phyloP scores from a whole-genome alignment of 768 basidiomycete genomes.

The Trametes cinnabarina region DNA sequence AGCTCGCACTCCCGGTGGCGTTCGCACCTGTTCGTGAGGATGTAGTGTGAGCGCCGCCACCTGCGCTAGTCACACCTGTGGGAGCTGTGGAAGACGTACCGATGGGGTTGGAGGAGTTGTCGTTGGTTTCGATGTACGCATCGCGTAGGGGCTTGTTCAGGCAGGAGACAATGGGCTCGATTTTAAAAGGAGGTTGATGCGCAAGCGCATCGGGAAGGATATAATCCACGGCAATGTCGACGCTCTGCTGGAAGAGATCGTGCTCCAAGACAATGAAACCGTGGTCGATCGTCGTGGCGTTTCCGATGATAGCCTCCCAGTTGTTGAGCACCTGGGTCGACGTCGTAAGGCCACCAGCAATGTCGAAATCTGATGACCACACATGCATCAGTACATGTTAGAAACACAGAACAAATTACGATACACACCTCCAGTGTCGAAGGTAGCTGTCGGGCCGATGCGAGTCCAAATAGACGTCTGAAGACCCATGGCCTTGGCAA shows the following conservation, averaged over 20 bases:
- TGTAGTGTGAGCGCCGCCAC: constrained; percentile 22
- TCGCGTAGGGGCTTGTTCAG: constrained; percentile 53
- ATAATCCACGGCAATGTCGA: constrained; percentile 84
- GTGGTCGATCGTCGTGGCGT: constrained; percentile 52
- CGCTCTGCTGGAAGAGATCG: constrained; percentile 81
- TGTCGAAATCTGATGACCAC: constrained; percentile 64
- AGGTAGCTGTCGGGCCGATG: constrained; percentile 54
- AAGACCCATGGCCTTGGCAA: constrained; percentile 78
- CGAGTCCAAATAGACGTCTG: constrained; percentile 85
- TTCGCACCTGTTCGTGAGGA: constrained; percentile 26
- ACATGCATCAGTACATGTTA: background rate
- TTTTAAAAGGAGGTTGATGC: constrained; percentile 58
- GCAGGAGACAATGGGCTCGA: constrained; percentile 72
- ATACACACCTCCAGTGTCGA: constrained; percentile 63
- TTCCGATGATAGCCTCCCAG: constrained; percentile 71
- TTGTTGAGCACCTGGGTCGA: constrained; percentile 62
- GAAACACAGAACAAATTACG: background rate
- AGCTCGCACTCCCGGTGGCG: constrained; percentile 23
- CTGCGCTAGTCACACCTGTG: background rate
- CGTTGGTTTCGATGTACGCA: constrained; percentile 81
- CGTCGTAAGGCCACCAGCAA: constrained; percentile 59
- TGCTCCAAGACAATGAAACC: constrained; percentile 91
- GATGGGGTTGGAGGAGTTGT: constrained; percentile 64
- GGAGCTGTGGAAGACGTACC: constrained; percentile 3
- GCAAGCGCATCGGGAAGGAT: constrained; percentile 79